These are phyloP conservation scores for Cyberlindnera bimundalis DNA, from an alignment of 805 yeast species.

Conservation along the genomic window DNA sequence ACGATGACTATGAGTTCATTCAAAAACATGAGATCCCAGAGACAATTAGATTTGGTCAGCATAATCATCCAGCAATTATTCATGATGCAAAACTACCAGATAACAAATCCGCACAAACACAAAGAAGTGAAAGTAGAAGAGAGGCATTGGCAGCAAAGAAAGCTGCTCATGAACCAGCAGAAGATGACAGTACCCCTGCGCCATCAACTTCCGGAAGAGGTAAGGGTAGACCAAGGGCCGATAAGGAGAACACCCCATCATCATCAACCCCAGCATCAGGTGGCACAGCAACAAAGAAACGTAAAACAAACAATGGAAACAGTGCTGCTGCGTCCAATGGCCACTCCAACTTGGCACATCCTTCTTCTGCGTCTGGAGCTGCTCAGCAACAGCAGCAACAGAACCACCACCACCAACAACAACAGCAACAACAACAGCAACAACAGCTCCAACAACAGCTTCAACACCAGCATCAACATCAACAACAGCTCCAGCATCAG, in stretches of 20 bases:
- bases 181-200: slow-evolving; percentile 21
- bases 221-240: slow-evolving; percentile 21
- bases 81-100: slow-evolving; percentile 49
- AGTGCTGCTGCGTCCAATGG: not conserved
- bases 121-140: slow-evolving; percentile 79
- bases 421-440: slow-evolving; percentile 3
- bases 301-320: slow-evolving; percentile 18
- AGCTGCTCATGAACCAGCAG: slow-evolving; percentile 41
- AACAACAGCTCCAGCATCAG: slow-evolving; percentile 5
- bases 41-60: slow-evolving; percentile 68
- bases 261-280: not conserved
- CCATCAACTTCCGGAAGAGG: slow-evolving; percentile 15
- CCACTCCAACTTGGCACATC: not conserved
- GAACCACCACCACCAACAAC: slow-evolving; percentile 1
- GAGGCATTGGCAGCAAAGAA: slow-evolving; percentile 91
- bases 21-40: slow-evolving; percentile 80
- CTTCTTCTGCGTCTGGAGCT: not conserved
- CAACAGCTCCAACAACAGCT: slow-evolving; percentile 7
- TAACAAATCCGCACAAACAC: slow-evolving; percentile 63
- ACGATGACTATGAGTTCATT: slow-evolving; percentile 76
- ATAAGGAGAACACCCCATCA: slow-evolving; percentile 25
- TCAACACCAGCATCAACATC: slow-evolving; percentile 4
- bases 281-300: slow-evolving; percentile 19
- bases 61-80: slow-evolving; percentile 89
- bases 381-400: not conserved